These are phyloP conservation scores for Aspergillus sp. DNA, from an alignment of 2,329 filamentous ascomycete genomes.

Conservation along the genomic window DNA sequence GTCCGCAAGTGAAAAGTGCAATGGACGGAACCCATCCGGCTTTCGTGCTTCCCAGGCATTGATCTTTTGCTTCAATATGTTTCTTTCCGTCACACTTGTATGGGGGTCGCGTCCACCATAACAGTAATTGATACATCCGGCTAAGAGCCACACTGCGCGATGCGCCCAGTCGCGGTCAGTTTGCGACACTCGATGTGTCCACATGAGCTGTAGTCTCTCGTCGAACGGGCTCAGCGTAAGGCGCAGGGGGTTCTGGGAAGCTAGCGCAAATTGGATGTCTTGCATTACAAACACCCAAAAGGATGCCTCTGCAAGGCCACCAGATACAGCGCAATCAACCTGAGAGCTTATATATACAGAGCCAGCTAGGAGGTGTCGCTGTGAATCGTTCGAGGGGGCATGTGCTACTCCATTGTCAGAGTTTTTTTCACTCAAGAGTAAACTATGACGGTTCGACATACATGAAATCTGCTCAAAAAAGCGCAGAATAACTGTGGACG, in stretches of 20 bases:
- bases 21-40: conserved; percentile 29
- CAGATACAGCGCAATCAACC: conserved; percentile 32
- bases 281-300: conserved; percentile 39
- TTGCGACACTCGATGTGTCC: conserved; percentile 24
- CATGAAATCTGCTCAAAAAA: conserved; percentile 39
- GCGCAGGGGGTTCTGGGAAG: conserved; percentile 32
- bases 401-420: conserved; percentile 24
- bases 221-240: conserved; percentile 32
- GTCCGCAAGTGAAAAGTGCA: conserved; percentile 31
- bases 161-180: conserved; percentile 36
- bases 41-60: conserved; percentile 27
- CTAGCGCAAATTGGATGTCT: conserved; percentile 36
- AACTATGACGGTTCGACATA: conserved; percentile 15
- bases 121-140: conserved; percentile 35
- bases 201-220: conserved; percentile 28
- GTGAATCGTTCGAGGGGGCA: conserved; percentile 32
- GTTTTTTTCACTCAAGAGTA: conserved; percentile 1
- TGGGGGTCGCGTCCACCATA: conserved; percentile 26
- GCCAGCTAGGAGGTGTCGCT: conserved; percentile 35
- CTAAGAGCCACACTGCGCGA: conserved; percentile 33
- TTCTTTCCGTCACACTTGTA: conserved; percentile 17
- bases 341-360: conserved; percentile 37
- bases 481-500: conserved; percentile 35
- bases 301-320: conserved; percentile 33
- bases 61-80: conserved; percentile 25